Evolutionary conservation across 495 filamentous ascomycete genomes (phyloP).

Genomic region (Hypoxylon perforatum): DNA sequence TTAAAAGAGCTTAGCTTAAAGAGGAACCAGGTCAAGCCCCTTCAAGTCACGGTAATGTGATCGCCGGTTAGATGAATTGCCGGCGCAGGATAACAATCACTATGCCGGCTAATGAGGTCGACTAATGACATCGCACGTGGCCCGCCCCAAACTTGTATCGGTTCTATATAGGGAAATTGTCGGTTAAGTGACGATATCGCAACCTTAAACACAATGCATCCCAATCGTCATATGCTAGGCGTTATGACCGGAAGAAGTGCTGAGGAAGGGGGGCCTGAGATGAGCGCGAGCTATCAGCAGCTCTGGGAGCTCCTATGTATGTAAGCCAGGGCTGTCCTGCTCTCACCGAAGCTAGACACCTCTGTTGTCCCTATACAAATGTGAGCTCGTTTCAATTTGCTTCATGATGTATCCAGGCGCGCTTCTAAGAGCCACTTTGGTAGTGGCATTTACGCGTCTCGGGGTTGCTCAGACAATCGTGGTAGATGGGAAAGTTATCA

Average conservation of each 20-base stretch:
- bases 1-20: neutral
- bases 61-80: constrained; percentile 25
- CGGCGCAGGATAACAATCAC: constrained; percentile 28
- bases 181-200: constrained; percentile 29
- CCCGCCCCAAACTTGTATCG: constrained; percentile 23
- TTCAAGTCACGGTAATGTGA: constrained; percentile 10
- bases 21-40: constrained; percentile 1
- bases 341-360: neutral
- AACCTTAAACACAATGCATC: constrained; percentile 10
- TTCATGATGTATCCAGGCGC: constrained; percentile 30
- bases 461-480: constrained; percentile 42
- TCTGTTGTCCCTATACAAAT: neutral
- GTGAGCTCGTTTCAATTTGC: constrained; percentile 4
- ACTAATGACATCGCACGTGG: constrained; percentile 34
- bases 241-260: constrained; percentile 26
- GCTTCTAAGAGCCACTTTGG: constrained; percentile 26
- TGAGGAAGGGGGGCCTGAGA: constrained; percentile 12
- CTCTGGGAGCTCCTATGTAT: constrained; percentile 11
- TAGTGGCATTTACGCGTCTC: constrained; percentile 17
- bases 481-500: constrained; percentile 38
- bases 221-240: constrained; percentile 27
- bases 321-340: too few species aligned
- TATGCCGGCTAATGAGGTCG: constrained; percentile 43
- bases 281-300: constrained; percentile 10
- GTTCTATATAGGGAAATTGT: constrained; percentile 27